Evolutionary conservation across 169 alveolate species (phyloP).

Genomic region (Eimeria sp.): DNA sequence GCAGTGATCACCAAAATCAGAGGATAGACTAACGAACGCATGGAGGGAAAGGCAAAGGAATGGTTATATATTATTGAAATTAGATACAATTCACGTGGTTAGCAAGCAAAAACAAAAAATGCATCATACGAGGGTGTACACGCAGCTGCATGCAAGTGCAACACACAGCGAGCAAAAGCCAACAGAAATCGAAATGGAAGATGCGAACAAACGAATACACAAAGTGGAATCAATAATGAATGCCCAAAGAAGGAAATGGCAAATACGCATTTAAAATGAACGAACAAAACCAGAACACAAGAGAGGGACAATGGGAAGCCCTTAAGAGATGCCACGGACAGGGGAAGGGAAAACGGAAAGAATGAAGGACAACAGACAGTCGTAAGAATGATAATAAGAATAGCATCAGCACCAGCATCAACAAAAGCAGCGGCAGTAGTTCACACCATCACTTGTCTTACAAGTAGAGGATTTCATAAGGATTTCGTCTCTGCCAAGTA

Average conservation of each 20-base stretch:
- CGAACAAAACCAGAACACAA: too few species aligned
- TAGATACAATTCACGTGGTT: not conserved
- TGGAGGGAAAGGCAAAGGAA: too few species aligned
- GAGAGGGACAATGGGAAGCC: too few species aligned
- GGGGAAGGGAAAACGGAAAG: not conserved
- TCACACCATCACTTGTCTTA: constrained; percentile 32
- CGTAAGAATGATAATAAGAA: too few species aligned
- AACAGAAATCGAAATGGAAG: not conserved
- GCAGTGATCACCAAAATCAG: not conserved
- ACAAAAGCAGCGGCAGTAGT: not conserved
- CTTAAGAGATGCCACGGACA: not conserved
- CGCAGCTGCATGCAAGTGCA: not conserved
- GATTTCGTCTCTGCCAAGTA: constrained; percentile 94
- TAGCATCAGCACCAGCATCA: not conserved
- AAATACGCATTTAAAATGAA: too few species aligned
- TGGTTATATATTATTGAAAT: too few species aligned
- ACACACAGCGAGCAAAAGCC: not conserved
- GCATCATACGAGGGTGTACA: not conserved
- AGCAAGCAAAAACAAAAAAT: not conserved
- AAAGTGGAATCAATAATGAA: not conserved
- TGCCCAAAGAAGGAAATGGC: too few species aligned
- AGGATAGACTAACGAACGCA: not conserved
- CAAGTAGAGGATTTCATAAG: constrained; percentile 87
- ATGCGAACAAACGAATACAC: not conserved
- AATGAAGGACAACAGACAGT: not conserved